phyloP scores from a whole-genome alignment of 2,329 filamentous ascomycete species.

The Colletotrichum sublineola region DNA sequence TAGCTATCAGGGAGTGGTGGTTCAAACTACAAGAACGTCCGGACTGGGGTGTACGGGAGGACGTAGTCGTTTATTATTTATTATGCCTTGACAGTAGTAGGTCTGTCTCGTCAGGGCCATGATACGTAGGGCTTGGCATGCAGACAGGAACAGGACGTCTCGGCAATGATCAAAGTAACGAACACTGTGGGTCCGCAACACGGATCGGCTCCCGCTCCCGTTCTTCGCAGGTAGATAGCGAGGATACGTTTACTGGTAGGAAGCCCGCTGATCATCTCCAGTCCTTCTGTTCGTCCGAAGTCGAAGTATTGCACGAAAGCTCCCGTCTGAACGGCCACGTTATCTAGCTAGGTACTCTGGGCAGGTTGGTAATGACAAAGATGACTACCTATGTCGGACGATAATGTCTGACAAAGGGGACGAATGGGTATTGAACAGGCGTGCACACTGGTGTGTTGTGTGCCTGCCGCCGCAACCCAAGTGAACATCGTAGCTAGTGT shows the following conservation, averaged over 20 bases:
- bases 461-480: constrained; percentile 13
- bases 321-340: not conserved
- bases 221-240: not conserved
- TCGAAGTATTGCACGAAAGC: not conserved
- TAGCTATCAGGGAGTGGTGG: not conserved
- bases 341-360: not conserved
- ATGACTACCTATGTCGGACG: not conserved
- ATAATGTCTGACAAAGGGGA: not conserved
- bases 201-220: constrained; percentile 6
- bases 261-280: not conserved
- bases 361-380: not conserved
- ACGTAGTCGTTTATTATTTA: not conserved
- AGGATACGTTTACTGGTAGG: not conserved
- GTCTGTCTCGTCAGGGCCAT: not conserved
- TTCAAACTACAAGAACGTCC: not conserved
- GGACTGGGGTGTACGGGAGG: not conserved
- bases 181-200: not conserved
- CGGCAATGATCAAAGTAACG: constrained; percentile 4
- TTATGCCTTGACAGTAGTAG: not conserved
- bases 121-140: not conserved
- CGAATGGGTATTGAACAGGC: not conserved
- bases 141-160: constrained; percentile 14
- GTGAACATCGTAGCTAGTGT: not conserved
- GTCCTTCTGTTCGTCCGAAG: constrained; percentile 8
- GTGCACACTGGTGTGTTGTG: not conserved